Evolutionary conservation across 371 early-diverging fungal species (phyloP), one percentile per base, ranked within the genome.

Genomic region (Nosema muscidifuracis): DNA sequence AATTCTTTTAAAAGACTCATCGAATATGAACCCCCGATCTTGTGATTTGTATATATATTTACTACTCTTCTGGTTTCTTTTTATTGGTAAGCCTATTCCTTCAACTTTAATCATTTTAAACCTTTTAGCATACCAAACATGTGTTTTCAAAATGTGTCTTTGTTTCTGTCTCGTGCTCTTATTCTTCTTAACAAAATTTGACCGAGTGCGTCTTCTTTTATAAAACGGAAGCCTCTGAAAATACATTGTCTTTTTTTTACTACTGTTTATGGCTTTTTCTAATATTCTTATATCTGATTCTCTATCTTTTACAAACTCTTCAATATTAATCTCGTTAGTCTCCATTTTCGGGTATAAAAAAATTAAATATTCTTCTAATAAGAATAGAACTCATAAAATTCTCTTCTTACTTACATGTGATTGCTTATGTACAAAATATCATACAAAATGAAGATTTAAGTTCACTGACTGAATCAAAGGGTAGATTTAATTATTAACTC

Each of bases 101-200:
- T 47, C 53, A 0, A 75, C 2, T 55, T 77, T 76, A 1, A 80
- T 16, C 77, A 77, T 77, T 43, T 64, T 66, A 69, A 80, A 80
- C 22, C 81, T 44, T 50, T 80, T 80, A n/a, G 81, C 77, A 74
- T 65, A 77, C 64, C 63, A 80, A 18, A 62, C 42, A 56, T 80
- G 80, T 56, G 75, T 67, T 67, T 61, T 66, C 47, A 80, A 36
- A 12, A 53, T 30, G 61, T 72, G 68, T 28, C 73, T 61, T 10
- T 74, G 53, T 55, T 71, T 67, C 38, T 31, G 67, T 50, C 74
- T 51, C 13, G 16, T 33, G 2, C 4, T 58, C 6, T 24, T 57
- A 28, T 65, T 73, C 22, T 42, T 62, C 20, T 15, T 31, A 30
- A 30, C 64, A 36, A 61, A 63, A 64, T 67, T 71, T 38, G 62